Conservation (phyloP, 192 early-diverging fungal species). For the Umbelopsis vinacea region DNA sequence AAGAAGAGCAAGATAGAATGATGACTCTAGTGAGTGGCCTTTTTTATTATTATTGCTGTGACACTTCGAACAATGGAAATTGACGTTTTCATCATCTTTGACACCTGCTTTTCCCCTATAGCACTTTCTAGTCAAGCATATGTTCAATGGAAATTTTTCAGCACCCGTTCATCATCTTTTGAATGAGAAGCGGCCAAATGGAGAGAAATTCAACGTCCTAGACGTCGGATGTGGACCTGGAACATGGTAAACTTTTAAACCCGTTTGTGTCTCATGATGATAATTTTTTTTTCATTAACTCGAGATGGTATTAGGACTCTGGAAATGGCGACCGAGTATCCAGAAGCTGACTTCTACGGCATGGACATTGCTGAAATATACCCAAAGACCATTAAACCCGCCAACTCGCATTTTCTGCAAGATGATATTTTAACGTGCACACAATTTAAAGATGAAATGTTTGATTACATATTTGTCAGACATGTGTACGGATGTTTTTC, state of each 20-base stretch:
- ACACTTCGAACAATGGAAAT: not conserved
- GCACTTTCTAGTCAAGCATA: conserved; percentile 32
- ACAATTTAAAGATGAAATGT: conserved; percentile 23
- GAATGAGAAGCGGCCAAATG: not conserved
- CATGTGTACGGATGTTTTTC: conserved; percentile 29
- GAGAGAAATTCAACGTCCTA: not conserved
- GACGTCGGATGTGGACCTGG: not conserved
- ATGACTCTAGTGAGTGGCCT: conserved; percentile 27
- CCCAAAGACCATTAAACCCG: conserved; percentile 28
- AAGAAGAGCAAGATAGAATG: conserved; percentile 39
- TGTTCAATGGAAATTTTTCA: conserved; percentile 30
- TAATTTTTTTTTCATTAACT: no score
- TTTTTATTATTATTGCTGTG: conserved; percentile 3
- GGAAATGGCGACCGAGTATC: conserved; percentile 47
- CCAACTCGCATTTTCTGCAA: conserved; percentile 21
- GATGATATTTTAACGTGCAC: conserved; percentile 20
- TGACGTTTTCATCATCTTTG: not conserved
- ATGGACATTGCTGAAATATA: conserved; percentile 40
- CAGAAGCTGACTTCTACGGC: conserved; percentile 35
- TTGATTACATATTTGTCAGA: conserved; percentile 36
- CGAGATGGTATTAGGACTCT: conserved; percentile 25
- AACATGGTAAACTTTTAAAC: not conserved
- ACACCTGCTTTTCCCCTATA: not conserved
- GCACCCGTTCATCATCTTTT: conserved; percentile 32
- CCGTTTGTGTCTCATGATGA: no score